These are phyloP conservation scores for Mycena alexandri DNA, from an alignment of 768 basidiomycete species.

Conservation along the genomic window DNA sequence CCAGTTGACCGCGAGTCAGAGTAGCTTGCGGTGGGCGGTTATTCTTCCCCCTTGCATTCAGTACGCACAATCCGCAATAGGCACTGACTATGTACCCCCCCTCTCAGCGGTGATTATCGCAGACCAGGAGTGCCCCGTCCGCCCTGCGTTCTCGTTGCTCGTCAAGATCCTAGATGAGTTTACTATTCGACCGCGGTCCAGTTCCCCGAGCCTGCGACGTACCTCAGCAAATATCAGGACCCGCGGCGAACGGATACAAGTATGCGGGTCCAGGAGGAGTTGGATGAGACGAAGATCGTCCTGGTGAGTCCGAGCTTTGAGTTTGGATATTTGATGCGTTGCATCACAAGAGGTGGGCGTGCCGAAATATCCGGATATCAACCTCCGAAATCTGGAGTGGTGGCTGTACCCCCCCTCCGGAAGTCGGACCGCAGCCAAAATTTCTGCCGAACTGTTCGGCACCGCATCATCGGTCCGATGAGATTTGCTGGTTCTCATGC, in stretches of 20 bases:
- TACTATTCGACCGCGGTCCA: slow-evolving; percentile 74
- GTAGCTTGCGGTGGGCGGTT: slow-evolving; percentile 77
- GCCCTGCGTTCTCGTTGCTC: slow-evolving; percentile 95
- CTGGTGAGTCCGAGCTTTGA: slow-evolving; percentile 68
- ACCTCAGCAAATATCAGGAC: slow-evolving; percentile 95
- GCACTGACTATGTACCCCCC: not conserved
- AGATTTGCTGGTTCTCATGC: too few relatives aligned
- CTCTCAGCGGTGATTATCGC: slow-evolving; percentile 91
- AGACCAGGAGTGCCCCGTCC: slow-evolving; percentile 95
- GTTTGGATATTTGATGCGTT: slow-evolving; percentile 17
- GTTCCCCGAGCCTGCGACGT: slow-evolving; percentile 82
- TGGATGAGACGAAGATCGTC: slow-evolving; percentile 99
- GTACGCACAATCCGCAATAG: slow-evolving; percentile 12
- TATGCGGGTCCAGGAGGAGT: slow-evolving; percentile 97
- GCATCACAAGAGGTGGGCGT: too few relatives aligned
- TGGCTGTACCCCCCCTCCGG: too few relatives aligned
- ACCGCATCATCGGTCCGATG: too few relatives aligned
- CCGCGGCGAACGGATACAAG: slow-evolving; percentile 98
- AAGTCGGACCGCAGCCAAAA: too few relatives aligned
- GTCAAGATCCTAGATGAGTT: slow-evolving; percentile 96
- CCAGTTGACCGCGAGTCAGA: too few relatives aligned
- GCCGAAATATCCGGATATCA: too few relatives aligned
- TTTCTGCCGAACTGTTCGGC: too few relatives aligned
- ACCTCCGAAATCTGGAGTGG: too few relatives aligned
- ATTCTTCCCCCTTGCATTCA: slow-evolving; percentile 1